Evolutionary conservation across 108 stramenopile genomes (phyloP).

Genomic region (Nitzschia sp.): DNA sequence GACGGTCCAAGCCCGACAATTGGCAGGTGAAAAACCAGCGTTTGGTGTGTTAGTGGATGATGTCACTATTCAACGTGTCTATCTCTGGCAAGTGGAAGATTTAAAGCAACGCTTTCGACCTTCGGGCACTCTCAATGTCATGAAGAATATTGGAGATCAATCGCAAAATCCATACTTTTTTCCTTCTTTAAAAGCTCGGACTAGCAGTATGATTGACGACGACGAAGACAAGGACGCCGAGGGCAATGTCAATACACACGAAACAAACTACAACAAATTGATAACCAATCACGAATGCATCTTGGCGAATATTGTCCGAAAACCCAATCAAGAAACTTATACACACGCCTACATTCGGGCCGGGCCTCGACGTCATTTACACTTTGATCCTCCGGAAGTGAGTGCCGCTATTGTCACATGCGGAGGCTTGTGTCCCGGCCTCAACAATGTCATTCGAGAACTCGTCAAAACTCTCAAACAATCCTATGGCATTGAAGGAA

Average conservation of each 20-base stretch:
- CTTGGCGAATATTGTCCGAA: conserved; percentile 80
- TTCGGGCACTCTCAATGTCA: conserved; percentile 33
- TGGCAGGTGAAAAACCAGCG: conserved; percentile 41
- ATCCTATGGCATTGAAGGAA: conserved; percentile 85
- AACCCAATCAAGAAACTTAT: conserved; percentile 42
- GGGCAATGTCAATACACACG: conserved; percentile 1
- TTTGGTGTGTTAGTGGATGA: conserved; percentile 55
- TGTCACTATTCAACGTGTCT: conserved; percentile 55
- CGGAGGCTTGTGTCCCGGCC: conserved; percentile 91
- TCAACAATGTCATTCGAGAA: conserved; percentile 97
- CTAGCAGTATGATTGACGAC: conserved; percentile 23
- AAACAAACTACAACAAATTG: conserved; percentile 78
- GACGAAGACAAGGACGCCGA: conserved; percentile 9
- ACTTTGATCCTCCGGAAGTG: conserved; percentile 89
- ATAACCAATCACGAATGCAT: conserved; percentile 86
- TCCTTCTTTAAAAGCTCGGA: conserved; percentile 28
- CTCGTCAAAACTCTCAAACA: conserved; percentile 78
- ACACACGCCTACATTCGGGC: conserved; percentile 84
- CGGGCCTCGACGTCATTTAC: conserved; percentile 80
- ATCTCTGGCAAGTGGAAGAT: conserved; percentile 82
- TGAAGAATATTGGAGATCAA: conserved; percentile 31
- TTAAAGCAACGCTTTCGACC: conserved; percentile 61
- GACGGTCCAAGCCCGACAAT: conserved; percentile 35
- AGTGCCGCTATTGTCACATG: conserved; percentile 98
- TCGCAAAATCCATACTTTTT: conserved; percentile 34